Conservation (phyloP, 305 asterid species). For the Fraxinus angustifolia region DNA sequence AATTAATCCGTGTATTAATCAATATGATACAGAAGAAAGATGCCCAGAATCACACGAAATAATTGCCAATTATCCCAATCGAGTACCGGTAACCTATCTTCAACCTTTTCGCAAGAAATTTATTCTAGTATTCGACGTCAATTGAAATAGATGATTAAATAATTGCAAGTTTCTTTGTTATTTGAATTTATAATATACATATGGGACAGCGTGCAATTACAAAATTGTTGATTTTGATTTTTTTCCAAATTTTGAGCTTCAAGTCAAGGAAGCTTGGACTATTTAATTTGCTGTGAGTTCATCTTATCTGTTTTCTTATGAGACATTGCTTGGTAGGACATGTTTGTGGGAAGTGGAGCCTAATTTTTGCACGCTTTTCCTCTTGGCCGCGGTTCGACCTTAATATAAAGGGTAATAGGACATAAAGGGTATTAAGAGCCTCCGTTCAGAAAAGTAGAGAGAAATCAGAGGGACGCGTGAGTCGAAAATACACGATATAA, state of each 20-base stretch:
- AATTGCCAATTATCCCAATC: conserved; percentile 78
- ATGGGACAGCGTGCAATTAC: not conserved
- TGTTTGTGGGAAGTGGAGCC: not conserved
- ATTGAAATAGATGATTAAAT: not conserved
- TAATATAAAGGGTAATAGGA: not conserved
- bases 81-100: conserved; percentile 54
- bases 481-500: too few relatives aligned
- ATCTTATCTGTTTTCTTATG: not conserved
- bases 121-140: not conserved
- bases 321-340: not conserved
- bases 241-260: not conserved
- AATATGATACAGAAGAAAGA: conserved; percentile 56
- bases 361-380: not conserved
- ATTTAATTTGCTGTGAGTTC: not conserved
- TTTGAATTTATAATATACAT: not conserved
- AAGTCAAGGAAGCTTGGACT: not conserved
- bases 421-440: not conserved
- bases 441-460: not conserved
- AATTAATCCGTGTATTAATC: not conserved
- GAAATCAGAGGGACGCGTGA: not conserved
- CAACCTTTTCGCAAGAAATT: not conserved
- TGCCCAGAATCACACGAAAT: conserved; percentile 65
- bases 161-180: not conserved
- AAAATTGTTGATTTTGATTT: not conserved
- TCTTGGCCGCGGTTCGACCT: not conserved